A percentile compares a stretch with the other conserved stretches of the same genome.
phyloP scores from a whole-genome alignment of 805 yeast genomes.

The Metschnikowia sp. region DNA sequence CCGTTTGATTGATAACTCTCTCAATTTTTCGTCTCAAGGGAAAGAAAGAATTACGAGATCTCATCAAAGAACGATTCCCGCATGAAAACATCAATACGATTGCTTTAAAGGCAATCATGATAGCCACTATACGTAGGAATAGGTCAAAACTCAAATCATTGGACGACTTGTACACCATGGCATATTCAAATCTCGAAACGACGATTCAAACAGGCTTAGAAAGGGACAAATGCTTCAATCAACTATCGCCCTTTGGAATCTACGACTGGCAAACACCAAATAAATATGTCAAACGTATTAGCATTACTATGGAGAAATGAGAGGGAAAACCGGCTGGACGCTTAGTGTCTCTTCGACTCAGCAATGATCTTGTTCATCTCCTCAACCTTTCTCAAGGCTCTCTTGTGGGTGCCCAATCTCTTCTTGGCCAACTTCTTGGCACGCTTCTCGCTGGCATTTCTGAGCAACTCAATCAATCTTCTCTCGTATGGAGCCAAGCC shows the following conservation, averaged over 20 bases:
- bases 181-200: too few species aligned
- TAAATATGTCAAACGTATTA: slow-evolving; percentile 14
- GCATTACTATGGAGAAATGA: slow-evolving; percentile 17
- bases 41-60: too few species aligned
- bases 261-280: background rate
- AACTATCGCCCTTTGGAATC: background rate
- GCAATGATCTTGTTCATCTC: slow-evolving; percentile 95
- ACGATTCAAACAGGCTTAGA: too few species aligned
- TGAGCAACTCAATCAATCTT: slow-evolving; percentile 98
- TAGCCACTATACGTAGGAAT: too few species aligned
- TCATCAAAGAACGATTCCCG: too few species aligned
- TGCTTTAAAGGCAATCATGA: too few species aligned
- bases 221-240: background rate
- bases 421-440: slow-evolving; percentile 99
- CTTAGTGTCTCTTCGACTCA: slow-evolving; percentile 91
- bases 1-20: too few species aligned
- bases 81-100: too few species aligned
- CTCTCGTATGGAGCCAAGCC: slow-evolving; percentile 99
- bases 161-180: background rate
- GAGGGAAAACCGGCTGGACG: slow-evolving; percentile 5
- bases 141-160: background rate
- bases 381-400: slow-evolving; percentile 99
- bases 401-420: slow-evolving; percentile 99
- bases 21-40: too few species aligned
- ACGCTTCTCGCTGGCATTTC: slow-evolving; percentile 99